A percentile compares a stretch with the other conserved stretches of the same genome.
Evolutionary conservation across 225 moss, liverwort and hornwort genomes (phyloP).

Genomic region (Lunularia cruciata): DNA sequence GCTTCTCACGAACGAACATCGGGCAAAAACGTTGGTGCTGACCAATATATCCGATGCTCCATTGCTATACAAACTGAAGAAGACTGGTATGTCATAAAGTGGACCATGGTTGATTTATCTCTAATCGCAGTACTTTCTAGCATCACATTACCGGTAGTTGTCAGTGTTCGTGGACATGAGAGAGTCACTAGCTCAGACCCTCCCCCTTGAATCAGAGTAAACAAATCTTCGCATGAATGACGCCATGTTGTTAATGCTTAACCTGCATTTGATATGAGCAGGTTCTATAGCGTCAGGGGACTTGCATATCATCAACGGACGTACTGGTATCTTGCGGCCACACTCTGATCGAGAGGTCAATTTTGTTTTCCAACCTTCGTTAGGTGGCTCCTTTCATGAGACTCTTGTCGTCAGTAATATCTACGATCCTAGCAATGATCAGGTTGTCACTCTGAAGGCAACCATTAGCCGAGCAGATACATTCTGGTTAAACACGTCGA

Average conservation of each 20-base stretch:
- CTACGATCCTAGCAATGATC: slow-evolving; percentile 83
- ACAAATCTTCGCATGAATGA: too few relatives aligned
- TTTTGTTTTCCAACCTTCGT: slow-evolving; percentile 89
- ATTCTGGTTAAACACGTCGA: slow-evolving; percentile 77
- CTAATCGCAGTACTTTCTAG: neutral
- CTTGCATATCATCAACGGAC: slow-evolving; percentile 89
- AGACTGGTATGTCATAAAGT: slow-evolving; percentile 58
- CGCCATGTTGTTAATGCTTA: neutral
- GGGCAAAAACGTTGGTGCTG: slow-evolving; percentile 85
- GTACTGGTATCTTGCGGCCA: slow-evolving; percentile 70
- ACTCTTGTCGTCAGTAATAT: slow-evolving; percentile 84
- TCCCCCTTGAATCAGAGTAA: too few relatives aligned
- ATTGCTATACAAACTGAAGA: slow-evolving; percentile 84
- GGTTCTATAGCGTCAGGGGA: slow-evolving; percentile 96
- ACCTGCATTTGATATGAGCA: slow-evolving; percentile 27
- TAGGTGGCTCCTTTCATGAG: slow-evolving; percentile 81
- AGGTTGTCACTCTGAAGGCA: slow-evolving; percentile 87
- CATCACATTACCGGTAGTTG: neutral
- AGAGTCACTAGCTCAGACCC: too few relatives aligned
- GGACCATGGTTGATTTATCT: neutral
- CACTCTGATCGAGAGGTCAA: slow-evolving; percentile 85
- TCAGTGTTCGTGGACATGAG: neutral
- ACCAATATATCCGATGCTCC: slow-evolving; percentile 82
- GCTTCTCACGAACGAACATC: slow-evolving; percentile 93
- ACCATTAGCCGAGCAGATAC: slow-evolving; percentile 87